Conservation (phyloP, 306 rosid species). For the Fragaria iinumae region DNA sequence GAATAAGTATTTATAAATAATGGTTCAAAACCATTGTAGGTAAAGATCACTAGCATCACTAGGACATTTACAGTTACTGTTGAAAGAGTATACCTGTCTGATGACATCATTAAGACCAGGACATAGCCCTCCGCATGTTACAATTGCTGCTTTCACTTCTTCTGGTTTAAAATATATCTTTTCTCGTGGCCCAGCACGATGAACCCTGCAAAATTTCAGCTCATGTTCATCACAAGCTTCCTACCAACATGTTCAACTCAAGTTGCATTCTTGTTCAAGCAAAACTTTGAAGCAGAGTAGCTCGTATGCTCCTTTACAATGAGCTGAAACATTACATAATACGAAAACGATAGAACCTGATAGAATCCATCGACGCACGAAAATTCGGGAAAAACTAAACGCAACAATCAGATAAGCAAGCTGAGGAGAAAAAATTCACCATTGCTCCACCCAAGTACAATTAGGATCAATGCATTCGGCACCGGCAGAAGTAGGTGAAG, state of each 20-base stretch:
- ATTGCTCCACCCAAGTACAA: constrained; percentile 98
- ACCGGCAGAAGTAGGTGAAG: constrained; percentile 90
- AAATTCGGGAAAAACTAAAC: not conserved
- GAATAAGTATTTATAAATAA: not conserved
- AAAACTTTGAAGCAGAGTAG: not conserved
- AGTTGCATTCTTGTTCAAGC: not conserved
- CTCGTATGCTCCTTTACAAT: not conserved
- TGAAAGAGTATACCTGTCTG: constrained; percentile 66
- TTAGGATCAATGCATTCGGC: constrained; percentile 92
- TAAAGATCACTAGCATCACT: not conserved
- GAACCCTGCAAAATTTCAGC: constrained; percentile 65
- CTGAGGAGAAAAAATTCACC: constrained; percentile 40
- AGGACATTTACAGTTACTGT: not conserved
- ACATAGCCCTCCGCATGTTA: constrained; percentile 98
- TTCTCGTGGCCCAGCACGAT: constrained; percentile 99
- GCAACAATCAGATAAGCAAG: not conserved
- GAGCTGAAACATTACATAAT: not conserved
- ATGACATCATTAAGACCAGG: constrained; percentile 99
- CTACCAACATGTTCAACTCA: not conserved
- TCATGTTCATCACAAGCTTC: not conserved
- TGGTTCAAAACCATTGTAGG: not conserved
- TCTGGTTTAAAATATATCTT: constrained; percentile 88
- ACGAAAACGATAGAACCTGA: not conserved
- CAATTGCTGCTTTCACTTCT: constrained; percentile 93
- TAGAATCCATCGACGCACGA: not conserved